Base-by-base conservation (phyloP, 192 early-diverging fungal genomes). In the Gaertneriomyces semiglobifer region DNA sequence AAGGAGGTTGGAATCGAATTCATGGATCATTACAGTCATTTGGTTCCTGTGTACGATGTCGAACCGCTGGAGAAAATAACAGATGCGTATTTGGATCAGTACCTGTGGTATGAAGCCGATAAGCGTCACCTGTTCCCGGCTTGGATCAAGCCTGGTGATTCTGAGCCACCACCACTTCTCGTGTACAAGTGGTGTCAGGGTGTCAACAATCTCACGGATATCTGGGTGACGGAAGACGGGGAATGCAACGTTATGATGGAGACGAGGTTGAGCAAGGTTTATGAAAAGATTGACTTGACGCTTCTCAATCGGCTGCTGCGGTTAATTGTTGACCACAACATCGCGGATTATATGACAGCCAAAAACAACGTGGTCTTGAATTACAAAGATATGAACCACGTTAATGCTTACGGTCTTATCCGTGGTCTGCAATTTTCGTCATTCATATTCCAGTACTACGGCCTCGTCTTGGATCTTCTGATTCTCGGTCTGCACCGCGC, bases 41-140 rank as follows among this genome's bases (percentile, higher is more conserved):
- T 99, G 75, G 90, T 98, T 63, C 96, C 96, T 16, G 96, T 99
- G 7, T 98, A 93, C 75, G 93, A 95, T 74, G 86, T 99, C 6
- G 96, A 97, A 71, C 95, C 96, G n/a, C 77, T 99, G n/a, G 96
- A 99, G 73, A 99, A 99, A 79, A 99, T 99, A 64, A 94, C 94
- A 0, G 96, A 99, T 74, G 94, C 96, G 41, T 99, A 99, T 60
- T 80, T 99, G 63, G 96, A 99, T 74, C 96, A 99, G 74, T 99
- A 99, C 68, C 83, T 99, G 44, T 99, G 96, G 96, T 98, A 98
- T 73, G 96, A 99, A 66, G 95, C 93, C 11, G 93, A 95, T 68
- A 98, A 98, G 82, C 88, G 95, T 43, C 88, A 95, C 63, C 79
- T 99, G 53, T 99, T 97, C 86, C 95, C 96, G 20, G 86, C 91